These are phyloP conservation scores for Atkinsonella texensis DNA, from an alignment of 2,329 filamentous ascomycete species.

Conservation along the genomic window DNA sequence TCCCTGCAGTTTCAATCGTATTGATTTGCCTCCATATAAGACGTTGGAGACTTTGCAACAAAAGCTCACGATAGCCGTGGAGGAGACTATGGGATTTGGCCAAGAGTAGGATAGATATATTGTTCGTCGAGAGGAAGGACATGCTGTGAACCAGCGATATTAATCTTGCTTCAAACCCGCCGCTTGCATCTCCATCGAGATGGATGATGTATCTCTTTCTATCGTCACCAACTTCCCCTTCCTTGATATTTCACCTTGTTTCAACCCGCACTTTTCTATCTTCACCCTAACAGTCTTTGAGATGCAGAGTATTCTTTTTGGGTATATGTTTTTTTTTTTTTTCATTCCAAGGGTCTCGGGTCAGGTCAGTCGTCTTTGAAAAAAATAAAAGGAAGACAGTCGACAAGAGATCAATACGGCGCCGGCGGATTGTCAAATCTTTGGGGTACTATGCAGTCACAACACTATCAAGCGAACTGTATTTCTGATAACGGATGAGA, in stretches of 20 bases:
- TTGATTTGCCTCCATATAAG: constrained; percentile 93
- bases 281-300: not conserved
- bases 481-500: not conserved
- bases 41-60: constrained; percentile 69
- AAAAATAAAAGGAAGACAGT: not conserved
- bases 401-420: not conserved
- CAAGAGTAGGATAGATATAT: constrained; percentile 59
- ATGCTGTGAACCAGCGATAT: constrained; percentile 4
- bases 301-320: not conserved
- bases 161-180: not conserved
- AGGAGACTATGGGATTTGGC: constrained; percentile 97
- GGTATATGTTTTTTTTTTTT: not conserved
- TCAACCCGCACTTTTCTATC: not conserved
- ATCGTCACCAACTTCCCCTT: not conserved
- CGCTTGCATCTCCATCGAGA: not conserved
- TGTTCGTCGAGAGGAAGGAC: not conserved
- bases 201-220: not conserved
- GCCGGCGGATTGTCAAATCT: not conserved
- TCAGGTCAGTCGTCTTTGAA: not conserved
- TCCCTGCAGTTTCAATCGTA: constrained; percentile 72
- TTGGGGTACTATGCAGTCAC: not conserved
- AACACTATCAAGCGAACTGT: not conserved
- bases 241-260: not conserved
- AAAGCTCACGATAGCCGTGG: constrained; percentile 92
- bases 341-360: not conserved